These are phyloP conservation scores for Wakefieldia striispora DNA, from an alignment of 768 basidiomycete genomes.

Conservation along the genomic window DNA sequence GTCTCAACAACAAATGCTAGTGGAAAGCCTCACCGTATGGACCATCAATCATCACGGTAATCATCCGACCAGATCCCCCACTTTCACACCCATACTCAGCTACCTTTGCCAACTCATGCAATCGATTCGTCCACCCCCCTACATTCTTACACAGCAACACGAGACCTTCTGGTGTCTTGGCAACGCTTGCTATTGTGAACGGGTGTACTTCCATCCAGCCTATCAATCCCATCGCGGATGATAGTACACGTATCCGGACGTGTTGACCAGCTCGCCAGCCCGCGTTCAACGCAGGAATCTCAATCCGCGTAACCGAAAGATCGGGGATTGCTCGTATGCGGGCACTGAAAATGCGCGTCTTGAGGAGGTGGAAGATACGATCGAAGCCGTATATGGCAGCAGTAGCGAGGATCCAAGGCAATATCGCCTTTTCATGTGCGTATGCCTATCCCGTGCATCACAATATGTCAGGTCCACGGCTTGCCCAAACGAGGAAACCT, in stretches of 20 bases:
- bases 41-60: slow-evolving; percentile 50
- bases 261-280: slow-evolving; percentile 65
- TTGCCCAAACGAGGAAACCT: slow-evolving; percentile 6
- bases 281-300: slow-evolving; percentile 41
- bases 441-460: slow-evolving; percentile 20
- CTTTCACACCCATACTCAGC: slow-evolving; percentile 34
- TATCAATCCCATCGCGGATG: slow-evolving; percentile 37
- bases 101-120: slow-evolving; percentile 41
- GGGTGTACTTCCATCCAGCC: slow-evolving; percentile 49
- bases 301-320: slow-evolving; percentile 46
- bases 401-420: slow-evolving; percentile 43
- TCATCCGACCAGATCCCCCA: slow-evolving; percentile 22
- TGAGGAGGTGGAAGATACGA: slow-evolving; percentile 42
- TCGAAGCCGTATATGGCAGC: slow-evolving; percentile 44
- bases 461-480: slow-evolving; percentile 9
- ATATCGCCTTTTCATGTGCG: slow-evolving; percentile 22
- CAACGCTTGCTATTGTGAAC: slow-evolving; percentile 49
- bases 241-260: slow-evolving; percentile 49
- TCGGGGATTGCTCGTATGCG: slow-evolving; percentile 44
- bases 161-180: slow-evolving; percentile 42
- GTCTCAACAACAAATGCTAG: background rate
- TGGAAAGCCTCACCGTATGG: slow-evolving; percentile 43
- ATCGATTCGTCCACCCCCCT: slow-evolving; percentile 48
- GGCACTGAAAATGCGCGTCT: slow-evolving; percentile 45
- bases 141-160: slow-evolving; percentile 49